Base-by-base conservation (phyloP, 139 green algal species). In the Astrephomene gubernaculifera region DNA sequence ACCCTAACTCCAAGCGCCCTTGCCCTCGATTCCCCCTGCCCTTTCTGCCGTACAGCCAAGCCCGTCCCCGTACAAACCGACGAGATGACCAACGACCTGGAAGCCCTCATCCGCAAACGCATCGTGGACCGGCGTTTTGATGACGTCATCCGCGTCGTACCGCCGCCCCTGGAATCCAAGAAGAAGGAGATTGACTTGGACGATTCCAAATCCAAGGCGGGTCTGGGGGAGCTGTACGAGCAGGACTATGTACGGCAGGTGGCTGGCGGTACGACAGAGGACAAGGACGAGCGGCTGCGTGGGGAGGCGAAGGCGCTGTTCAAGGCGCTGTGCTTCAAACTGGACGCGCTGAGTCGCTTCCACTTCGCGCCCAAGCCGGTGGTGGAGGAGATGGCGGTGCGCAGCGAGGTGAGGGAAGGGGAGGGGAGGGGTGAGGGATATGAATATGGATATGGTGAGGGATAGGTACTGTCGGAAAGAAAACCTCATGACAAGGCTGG, bases 301-400 rank as follows among this genome's bases (percentile, higher is more conserved):
- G 54, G 83, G 9, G 86, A 94, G 82, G 93, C 92, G 1, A 72
- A 82, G 2, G 67, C 81, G 17, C 92, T 99, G 84, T 96, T 98
- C 87, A 93, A 94, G 71, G 88, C 87, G 53, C 90, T 99, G 24
- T 95, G 89, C 12, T 85, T 54, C 43, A 96, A 97, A 89, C 94
- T 99, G 74, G 97, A 99, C 72, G 93, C 96, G 4, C 92, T 99
- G 65, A 91, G 88, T 4, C 95, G 97, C 91, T 97, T 98, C 90
- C 90, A 96, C 81, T 99, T 95, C 69, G 89, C 95, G n/a, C 97
- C 97, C 19, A 96, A 96, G 79, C 97, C 95, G 1, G 92, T 97
- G 36, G 87, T 98, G 25, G 93, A 97, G 88, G 95, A 98, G 44
- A 85, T 98, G 67, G 85, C 92, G 24, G 89, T 98, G 39, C 61